Percentiles rank a stretch among this genome's conserved stretches.
Conservation (phyloP, 257 asterid species). For the Perilla frutescens region DNA sequence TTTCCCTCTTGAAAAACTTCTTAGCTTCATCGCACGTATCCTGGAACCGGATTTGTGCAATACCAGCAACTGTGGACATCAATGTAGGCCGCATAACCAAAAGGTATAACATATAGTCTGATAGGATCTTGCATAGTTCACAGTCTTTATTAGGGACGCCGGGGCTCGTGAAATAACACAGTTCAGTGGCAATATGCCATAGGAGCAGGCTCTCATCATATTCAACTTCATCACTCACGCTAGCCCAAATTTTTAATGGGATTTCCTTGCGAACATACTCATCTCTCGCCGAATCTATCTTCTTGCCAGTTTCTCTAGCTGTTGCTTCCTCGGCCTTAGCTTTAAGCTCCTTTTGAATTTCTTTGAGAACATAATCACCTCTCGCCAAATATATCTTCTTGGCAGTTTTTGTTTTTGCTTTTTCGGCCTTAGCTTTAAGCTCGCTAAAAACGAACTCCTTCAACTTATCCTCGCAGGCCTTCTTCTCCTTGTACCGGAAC, state of each 20-base stretch:
- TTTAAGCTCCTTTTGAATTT: too few relatives aligned
- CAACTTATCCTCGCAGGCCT: neutral
- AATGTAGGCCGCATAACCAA: constrained; percentile 31
- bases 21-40: constrained; percentile 32
- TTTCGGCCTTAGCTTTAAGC: neutral
- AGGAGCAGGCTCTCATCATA: constrained; percentile 24
- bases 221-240: neutral
- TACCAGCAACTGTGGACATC: constrained; percentile 30
- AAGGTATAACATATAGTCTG: constrained; percentile 36
- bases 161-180: neutral
- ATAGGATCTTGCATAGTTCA: constrained; percentile 23
- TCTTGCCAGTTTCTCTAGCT: neutral
- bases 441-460: neutral
- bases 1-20: constrained; percentile 11
- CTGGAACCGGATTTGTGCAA: constrained; percentile 25
- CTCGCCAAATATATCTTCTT: too few relatives aligned
- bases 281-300: constrained; percentile 24
- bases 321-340: neutral
- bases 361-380: too few relatives aligned
- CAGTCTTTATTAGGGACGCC: neutral
- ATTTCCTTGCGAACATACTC: neutral
- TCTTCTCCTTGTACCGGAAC: neutral
- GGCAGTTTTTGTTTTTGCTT: too few relatives aligned
- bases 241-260: neutral
- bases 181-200: constrained; percentile 40